These are phyloP conservation scores for Jackrogersella minutella DNA, from an alignment of 495 filamentous ascomycete genomes.

Conservation along the genomic window DNA sequence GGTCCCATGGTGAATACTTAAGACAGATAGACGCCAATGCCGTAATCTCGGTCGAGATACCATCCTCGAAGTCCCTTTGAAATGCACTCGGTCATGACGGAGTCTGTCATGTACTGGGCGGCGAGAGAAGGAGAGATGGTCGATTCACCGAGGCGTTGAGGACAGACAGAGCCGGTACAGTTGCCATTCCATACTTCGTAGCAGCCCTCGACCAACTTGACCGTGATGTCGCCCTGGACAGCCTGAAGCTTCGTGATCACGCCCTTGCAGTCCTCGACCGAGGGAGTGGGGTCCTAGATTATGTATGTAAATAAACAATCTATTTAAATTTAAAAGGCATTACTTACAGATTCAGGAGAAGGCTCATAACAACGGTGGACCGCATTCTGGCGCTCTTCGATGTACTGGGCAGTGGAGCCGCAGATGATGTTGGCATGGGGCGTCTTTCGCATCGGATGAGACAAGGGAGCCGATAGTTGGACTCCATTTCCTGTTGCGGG, in stretches of 20 bases:
- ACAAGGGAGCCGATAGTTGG: not conserved
- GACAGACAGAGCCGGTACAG: constrained; percentile 43
- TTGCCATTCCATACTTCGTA: constrained; percentile 37
- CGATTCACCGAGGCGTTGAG: constrained; percentile 34
- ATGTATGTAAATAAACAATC: not conserved
- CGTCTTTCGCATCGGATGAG: constrained; percentile 1
- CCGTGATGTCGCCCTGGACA: constrained; percentile 31
- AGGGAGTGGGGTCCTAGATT: constrained; percentile 36
- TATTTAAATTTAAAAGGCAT: not conserved
- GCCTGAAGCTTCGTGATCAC: constrained; percentile 35
- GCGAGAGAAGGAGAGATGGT: constrained; percentile 37
- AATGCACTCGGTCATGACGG: constrained; percentile 41
- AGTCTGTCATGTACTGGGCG: constrained; percentile 38
- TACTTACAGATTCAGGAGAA: constrained; percentile 33
- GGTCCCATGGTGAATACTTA: too few relatives aligned
- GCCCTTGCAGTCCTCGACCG: constrained; percentile 39
- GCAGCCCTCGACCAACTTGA: constrained; percentile 42
- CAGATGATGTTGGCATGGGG: not conserved
- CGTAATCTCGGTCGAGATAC: constrained; percentile 38
- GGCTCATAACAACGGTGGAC: constrained; percentile 41
- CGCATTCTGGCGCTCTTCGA: constrained; percentile 18
- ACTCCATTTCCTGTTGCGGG: not conserved
- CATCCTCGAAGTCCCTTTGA: constrained; percentile 43
- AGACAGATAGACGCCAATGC: constrained; percentile 41
- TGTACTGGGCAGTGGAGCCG: constrained; percentile 4